These are phyloP conservation scores for Cladosporium velox DNA, from an alignment of 2,329 filamentous ascomycete species.

Conservation along the genomic window DNA sequence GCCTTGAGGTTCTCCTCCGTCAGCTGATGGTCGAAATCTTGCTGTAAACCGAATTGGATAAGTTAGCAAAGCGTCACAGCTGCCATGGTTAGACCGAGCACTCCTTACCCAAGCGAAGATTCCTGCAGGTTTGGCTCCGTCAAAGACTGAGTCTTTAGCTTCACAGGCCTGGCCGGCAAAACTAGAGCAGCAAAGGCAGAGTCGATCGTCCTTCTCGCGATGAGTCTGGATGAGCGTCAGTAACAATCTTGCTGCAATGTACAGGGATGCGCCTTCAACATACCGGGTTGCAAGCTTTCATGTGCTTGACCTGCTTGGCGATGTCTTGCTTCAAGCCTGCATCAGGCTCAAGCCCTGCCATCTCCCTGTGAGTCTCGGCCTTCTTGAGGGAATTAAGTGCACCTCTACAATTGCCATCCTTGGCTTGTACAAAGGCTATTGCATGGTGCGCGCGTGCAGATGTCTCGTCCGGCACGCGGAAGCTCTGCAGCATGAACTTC, in stretches of 20 bases:
- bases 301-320: neutral
- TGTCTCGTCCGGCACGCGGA: neutral
- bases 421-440: neutral
- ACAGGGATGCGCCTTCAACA: neutral
- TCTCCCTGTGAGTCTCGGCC: neutral
- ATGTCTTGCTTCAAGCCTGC: constrained; percentile 1
- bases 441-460: neutral
- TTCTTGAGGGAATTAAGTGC: neutral
- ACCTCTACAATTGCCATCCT: neutral
- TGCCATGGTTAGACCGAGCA: neutral
- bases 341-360: neutral
- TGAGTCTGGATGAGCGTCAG: neutral
- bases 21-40: neutral
- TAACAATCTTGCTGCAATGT: neutral
- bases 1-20: neutral
- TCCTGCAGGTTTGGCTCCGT: neutral
- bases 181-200: neutral
- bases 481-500: neutral
- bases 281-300: neutral
- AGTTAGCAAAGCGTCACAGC: neutral
- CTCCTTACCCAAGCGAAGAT: neutral
- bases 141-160: neutral
- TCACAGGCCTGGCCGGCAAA: neutral
- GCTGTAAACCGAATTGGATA: neutral
- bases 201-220: neutral